Conservation (phyloP, 768 basidiomycete species). For the Tephrocybe sp. region DNA sequence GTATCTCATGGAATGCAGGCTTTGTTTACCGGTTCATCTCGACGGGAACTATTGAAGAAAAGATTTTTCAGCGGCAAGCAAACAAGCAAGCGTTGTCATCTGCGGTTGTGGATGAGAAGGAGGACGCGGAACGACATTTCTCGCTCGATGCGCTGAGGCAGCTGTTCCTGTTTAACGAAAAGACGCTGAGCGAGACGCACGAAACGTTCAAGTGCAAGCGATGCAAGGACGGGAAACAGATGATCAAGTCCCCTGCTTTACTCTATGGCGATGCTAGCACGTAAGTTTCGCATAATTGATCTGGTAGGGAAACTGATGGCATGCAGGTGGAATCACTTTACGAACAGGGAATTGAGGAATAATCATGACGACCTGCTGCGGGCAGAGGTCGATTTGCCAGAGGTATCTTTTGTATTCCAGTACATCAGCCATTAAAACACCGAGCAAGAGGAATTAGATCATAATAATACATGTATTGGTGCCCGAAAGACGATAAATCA, state of each 20-base stretch:
- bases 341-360: slow-evolving; percentile 79
- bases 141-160: slow-evolving; percentile 85
- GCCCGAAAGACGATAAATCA: slow-evolving; percentile 23
- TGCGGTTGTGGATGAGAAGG: slow-evolving; percentile 97
- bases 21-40: slow-evolving; percentile 99
- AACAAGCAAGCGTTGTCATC: slow-evolving; percentile 96
- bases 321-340: slow-evolving; percentile 94
- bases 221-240: slow-evolving; percentile 83
- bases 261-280: slow-evolving; percentile 97
- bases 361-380: slow-evolving; percentile 96
- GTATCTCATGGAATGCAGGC: slow-evolving; percentile 44
- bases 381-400: slow-evolving; percentile 78
- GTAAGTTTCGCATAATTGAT: slow-evolving; percentile 46
- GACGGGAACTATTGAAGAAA: slow-evolving; percentile 97
- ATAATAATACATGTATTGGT: slow-evolving; percentile 1
- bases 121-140: slow-evolving; percentile 94
- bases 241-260: slow-evolving; percentile 77
- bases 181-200: slow-evolving; percentile 89
- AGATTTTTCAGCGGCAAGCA: slow-evolving; percentile 97
- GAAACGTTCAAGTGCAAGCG: slow-evolving; percentile 97
- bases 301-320: neutral
- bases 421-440: slow-evolving; percentile 78
- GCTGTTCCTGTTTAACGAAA: slow-evolving; percentile 87
- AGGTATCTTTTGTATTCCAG: slow-evolving; percentile 95
- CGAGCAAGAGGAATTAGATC: neutral